Percentiles rank a stretch among this genome's conserved stretches.
These are phyloP conservation scores for Centrapalus pauciflorus DNA, from an alignment of 129 eudicot genomes.

Conservation along the genomic window DNA sequence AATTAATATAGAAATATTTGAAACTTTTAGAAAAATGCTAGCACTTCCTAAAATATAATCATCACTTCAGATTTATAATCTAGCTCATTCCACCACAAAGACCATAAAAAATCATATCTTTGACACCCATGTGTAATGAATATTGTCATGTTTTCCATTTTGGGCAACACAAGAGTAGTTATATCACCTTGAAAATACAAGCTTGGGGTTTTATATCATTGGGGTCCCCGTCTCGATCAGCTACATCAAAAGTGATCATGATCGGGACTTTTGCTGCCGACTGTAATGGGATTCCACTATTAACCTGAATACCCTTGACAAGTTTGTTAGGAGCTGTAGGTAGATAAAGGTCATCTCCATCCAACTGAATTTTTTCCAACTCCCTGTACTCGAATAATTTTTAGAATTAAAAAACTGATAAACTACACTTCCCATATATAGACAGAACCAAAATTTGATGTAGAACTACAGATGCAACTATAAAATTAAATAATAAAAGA, in stretches of 20 bases:
- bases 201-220: constrained; percentile 87
- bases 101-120: neutral
- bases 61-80: neutral
- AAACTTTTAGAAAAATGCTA: neutral
- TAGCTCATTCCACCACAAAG: neutral
- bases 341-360: constrained; percentile 88
- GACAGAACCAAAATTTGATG: no score
- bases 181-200: constrained; percentile 83
- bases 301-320: constrained; percentile 88
- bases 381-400: constrained; percentile 48
- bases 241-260: constrained; percentile 97
- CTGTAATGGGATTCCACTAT: constrained; percentile 96
- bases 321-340: constrained; percentile 93
- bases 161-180: neutral
- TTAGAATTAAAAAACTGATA: neutral
- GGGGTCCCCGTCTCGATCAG: constrained; percentile 67
- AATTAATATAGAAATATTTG: neutral
- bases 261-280: constrained; percentile 99
- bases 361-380: constrained; percentile 78
- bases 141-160: no score
- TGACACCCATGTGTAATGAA: no score
- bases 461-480: no score
- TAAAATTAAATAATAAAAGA: neutral
- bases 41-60: neutral
- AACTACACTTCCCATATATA: no score